Base-by-base conservation (phyloP, 192 early-diverging fungal species). In the Diversispora epigaea region DNA sequence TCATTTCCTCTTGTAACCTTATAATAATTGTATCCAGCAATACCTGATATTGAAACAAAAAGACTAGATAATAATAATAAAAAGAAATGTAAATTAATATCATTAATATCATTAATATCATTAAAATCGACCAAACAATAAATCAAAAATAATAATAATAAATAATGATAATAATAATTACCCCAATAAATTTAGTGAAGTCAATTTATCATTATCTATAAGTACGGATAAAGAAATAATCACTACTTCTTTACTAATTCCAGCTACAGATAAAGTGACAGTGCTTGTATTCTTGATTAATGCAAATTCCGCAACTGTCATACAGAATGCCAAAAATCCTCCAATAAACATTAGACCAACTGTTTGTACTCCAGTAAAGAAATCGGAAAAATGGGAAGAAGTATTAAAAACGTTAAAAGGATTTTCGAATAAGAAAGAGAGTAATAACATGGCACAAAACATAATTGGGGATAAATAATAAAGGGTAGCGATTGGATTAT, bases 181-280 rank as follows among this genome's bases (percentile, higher is more conserved):
- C 87, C 94, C 94, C 3, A 89, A 49, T 14, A 91, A 54, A 61
- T 90, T 92, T 17, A 86, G 79, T 7, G 84, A 62, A 19, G 92
- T 91, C 73, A 93, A 83, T 9, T 81, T 71, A 75, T 96, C 94
- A 2, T 87, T 84, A 78, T 92, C 93, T 25, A 96, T 87, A 21
- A 91, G 32, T 39, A 85, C 81, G 4, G 91, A 90, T 11, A 89
- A 77, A 7, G 84, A 78, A 61, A 96, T 89, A 15, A 93, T 88
- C 3, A 94, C 77, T 77, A 96, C 88, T 78, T 96, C 94, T 81
- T 90, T 90, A 66, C 86, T 86, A 19, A 90, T 93, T 8, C 94
- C 94, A 3, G 90, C 90, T 1, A 94, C 88, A n/a, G 91, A 92
- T 43, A 95, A 83, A 0, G 94, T 93, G 6, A 95, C 89, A 0